Base-by-base conservation (phyloP, 768 basidiomycete genomes). In the Fistulinella prunicolor region DNA sequence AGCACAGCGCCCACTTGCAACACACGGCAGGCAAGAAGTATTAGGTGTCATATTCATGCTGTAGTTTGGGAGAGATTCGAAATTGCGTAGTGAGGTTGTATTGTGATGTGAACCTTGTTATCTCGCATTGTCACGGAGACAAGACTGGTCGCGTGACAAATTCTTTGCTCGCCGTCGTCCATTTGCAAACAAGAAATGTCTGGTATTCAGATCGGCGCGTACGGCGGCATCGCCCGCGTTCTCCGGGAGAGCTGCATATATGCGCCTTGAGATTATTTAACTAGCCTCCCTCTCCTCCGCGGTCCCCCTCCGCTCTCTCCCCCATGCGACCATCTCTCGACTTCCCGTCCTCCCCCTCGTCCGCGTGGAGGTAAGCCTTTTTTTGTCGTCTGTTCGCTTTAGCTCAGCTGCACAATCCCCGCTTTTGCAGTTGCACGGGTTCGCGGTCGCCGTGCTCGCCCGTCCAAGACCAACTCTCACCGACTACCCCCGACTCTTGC, bases 1-100 rank as follows among this genome's bases (percentile, higher is more conserved):
- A 95, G 75, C 86, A 92, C 82, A 89, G 89, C 64, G 86, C 84
- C 38, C 92, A 96, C 70, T 80, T 99, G 51, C 89, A 89, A 67
- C 77, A 95, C 57, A 79, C 81, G 46, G 80, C 85, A 46, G 78
- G 81, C 71, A 94, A 92, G 79, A 86, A 86, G 69, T 77, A 79
- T 58, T 86, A 85, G 72, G 34, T 32, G 20, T 32, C 43, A 29
- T 5, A 21, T 34, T 24, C 6, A 5, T 34, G 44, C 37, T 37
- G 19, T 30, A 19, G 24, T 43, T 28, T 28, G n/a, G n/a, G 9
- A 32, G 7, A 10, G 7, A 32, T 32, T 32, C 30, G 30, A 32
- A 32, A 32, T 32, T 32, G 9, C 4, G 30, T 32, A 32, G 30
- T 14, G 13, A 9, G 30, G n/a, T 9, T 32, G 30, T 32, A 28